Evolutionary conservation across 805 yeast genomes (phyloP), one percentile per base, ranked within the genome.

Genomic region (Kurtzmaniella cleridarum): DNA sequence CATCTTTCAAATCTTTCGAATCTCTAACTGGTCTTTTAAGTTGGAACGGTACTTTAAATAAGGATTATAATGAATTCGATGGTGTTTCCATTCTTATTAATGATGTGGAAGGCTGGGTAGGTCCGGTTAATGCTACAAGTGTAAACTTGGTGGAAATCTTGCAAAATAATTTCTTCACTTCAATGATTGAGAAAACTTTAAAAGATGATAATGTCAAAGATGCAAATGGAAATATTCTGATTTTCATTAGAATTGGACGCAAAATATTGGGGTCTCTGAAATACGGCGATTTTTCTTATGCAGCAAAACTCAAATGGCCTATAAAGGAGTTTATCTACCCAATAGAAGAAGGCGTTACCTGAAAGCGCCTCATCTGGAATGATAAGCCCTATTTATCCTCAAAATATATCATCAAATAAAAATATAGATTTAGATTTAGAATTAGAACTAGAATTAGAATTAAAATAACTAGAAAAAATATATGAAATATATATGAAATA

Each of bases 71-170:
- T 24, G 50, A 47, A 17, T 59, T 69, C 45, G 64, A 73, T 24
- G 80, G 81, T 0, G 75, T 71, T 38, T 82, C 95, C 1, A 57
- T 89, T 34, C 52, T 89, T 30, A 63, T 89, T 20, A 88, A 89
- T 50, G 97, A 89, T 53, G 64, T 89, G 14, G 96, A 89, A 57
- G 64, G 80, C 16, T 85, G 74, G 51, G 75, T 79, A 5, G 95
- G 88, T 0, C 54, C 57, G 3, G 62, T 69, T 18, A 38, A 41
- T 6, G 49, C 48, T 5, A 58, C 66, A 3, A 55, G 71, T 1
- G 57, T 84, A 16, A 67, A 75, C 41, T 37, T 65, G 29, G 50
- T 43, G 20, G 36, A 42, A 27, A 35, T 51, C 10, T 44, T 64
- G 17, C 35, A 40, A 9, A 45, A 67, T 57, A 71, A 39, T 36